Evolutionary conservation across 805 yeast genomes (phyloP), one percentile per base, ranked within the genome.

Genomic region (Vanderwaltozyma tropicalis): DNA sequence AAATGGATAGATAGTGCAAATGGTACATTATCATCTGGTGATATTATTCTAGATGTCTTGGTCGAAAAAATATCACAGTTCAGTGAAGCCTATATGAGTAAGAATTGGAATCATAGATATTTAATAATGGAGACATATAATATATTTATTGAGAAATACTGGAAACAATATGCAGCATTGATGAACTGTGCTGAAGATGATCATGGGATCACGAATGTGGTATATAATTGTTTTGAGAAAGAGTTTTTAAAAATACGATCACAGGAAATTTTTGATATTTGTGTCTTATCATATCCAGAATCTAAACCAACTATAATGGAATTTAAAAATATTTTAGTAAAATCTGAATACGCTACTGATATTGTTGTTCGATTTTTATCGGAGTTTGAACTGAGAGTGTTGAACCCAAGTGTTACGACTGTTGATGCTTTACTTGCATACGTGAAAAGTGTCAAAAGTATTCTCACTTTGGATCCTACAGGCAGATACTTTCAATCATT

Each of bases 371-470:
- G 40, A 18, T 48, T 50, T 31, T 35, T 54, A 22, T 39, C 39
- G 3, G 41, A 38, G 24, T 55, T 57, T 35, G 45, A 51, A 25
- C 30, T 32, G 14, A 42, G 39, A 20, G 40, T 87, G 10, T 63
- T 88, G 16, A 92, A 85, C 49, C 80, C 94, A 3, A 95, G 95
- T 16, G 72, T 81, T 1, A 76, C 81, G 46, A 89, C 97, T 0
- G 68, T 70, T 4, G 84, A 78, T 35, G 76, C 86, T 7, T 71
- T 89, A 19, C 60, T 73, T 2, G 74, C 71, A 37, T 89, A 84
- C 52, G 76, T 82, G 4, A 72, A 76, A 13, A 75, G 88, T 1
- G 80, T 88, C 32, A 69, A 75, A 44, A 69, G 87, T 0, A 85
- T 89, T 41, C 55, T 80, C 20, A 61, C 78, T 0, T 64, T 92